phyloP scores from a whole-genome alignment of 208 protist genomes.

The Herpetomonas samuelpessoai region DNA sequence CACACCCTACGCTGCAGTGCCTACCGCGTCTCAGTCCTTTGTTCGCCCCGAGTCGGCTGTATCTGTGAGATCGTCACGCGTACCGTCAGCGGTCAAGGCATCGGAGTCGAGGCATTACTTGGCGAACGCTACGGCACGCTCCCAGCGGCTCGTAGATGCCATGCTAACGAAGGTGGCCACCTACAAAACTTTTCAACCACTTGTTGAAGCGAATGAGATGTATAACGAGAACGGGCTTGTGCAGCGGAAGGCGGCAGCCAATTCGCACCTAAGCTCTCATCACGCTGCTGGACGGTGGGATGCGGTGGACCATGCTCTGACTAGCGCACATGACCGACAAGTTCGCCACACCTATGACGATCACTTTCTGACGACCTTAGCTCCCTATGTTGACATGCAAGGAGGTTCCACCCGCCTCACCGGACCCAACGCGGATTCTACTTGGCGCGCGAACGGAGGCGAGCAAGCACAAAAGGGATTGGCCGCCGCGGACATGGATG shows the following conservation, averaged over 20 bases:
- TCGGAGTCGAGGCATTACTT: slow-evolving; percentile 32
- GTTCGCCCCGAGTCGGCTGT: too few relatives aligned
- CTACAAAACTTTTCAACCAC: slow-evolving; percentile 65
- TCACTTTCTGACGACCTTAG: slow-evolving; percentile 19
- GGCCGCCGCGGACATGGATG: too few relatives aligned
- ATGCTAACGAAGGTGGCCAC: slow-evolving; percentile 47
- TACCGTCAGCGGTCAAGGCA: too few relatives aligned
- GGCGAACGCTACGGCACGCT: slow-evolving; percentile 25
- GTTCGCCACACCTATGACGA: slow-evolving; percentile 46
- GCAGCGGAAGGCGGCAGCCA: too few relatives aligned
- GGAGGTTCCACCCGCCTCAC: too few relatives aligned
- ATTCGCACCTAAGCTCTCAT: too few relatives aligned
- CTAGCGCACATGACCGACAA: neutral
- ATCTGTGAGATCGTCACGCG: too few relatives aligned
- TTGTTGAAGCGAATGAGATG: slow-evolving; percentile 29
- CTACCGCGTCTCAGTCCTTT: too few relatives aligned
- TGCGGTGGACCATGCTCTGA: neutral
- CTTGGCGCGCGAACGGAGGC: too few relatives aligned
- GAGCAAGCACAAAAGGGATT: too few relatives aligned
- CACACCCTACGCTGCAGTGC: too few relatives aligned
- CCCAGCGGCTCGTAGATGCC: slow-evolving; percentile 30
- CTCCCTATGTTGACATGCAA: neutral
- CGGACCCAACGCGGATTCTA: too few relatives aligned
- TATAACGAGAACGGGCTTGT: slow-evolving; percentile 10
- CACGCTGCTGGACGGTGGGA: neutral